Evolutionary conservation across 2,329 filamentous ascomycete genomes (phyloP).

Genomic region (Penicillium sp.): DNA sequence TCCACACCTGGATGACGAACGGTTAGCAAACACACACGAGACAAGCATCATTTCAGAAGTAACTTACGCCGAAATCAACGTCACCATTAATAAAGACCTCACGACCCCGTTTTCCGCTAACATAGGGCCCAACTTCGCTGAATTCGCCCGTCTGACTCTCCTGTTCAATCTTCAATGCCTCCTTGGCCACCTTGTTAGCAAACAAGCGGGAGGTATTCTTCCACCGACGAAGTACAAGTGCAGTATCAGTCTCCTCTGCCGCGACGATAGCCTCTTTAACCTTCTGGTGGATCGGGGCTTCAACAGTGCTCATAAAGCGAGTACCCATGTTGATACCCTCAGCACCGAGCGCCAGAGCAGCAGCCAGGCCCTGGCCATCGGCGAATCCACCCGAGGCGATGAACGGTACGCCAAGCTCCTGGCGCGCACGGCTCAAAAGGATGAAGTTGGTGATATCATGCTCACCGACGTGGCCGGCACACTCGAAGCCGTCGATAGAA

Average conservation of each 20-base stretch:
- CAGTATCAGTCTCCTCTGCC: conserved; percentile 85
- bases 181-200: conserved; percentile 81
- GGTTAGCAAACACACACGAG: conserved; percentile 10
- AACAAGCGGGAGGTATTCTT: conserved; percentile 87
- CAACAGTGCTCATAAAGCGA: conserved; percentile 92
- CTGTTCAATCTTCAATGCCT: conserved; percentile 78
- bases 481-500: conserved; percentile 96
- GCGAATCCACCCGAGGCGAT: conserved; percentile 96
- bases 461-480: conserved; percentile 67
- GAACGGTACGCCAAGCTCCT: conserved; percentile 81
- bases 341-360: conserved; percentile 83
- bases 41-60: background rate
- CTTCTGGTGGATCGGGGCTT: conserved; percentile 86
- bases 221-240: conserved; percentile 84
- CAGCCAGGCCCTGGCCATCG: conserved; percentile 88
- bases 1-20: conserved; percentile 70
- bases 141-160: conserved; percentile 85
- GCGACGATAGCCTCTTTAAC: conserved; percentile 92
- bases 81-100: conserved; percentile 93
- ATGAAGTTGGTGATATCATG: conserved; percentile 55
- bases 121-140: conserved; percentile 77
- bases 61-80: conserved; percentile 78
- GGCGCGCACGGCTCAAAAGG: conserved; percentile 77
- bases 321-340: conserved; percentile 99
- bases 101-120: conserved; percentile 85